phyloP scores from a whole-genome alignment of 2,329 filamentous ascomycete species.

The Calcarisporium arbuscula region DNA sequence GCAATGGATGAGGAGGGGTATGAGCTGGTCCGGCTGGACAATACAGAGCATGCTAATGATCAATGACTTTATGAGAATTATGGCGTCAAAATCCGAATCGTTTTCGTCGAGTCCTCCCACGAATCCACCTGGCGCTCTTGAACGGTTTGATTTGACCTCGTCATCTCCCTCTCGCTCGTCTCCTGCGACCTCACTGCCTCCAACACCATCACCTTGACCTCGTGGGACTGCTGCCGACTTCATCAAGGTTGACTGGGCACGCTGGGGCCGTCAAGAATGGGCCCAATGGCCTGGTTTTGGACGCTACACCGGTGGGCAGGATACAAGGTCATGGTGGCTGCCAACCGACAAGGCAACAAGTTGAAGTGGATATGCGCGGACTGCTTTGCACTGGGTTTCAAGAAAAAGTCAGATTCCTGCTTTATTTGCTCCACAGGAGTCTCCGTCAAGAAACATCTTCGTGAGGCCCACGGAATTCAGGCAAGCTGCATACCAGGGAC shows the following conservation, averaged over 20 bases:
- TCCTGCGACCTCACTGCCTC: not conserved
- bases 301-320: not conserved
- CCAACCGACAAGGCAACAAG: not conserved
- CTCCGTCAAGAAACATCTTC: constrained; percentile 1
- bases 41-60: too few relatives aligned
- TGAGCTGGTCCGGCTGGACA: too few relatives aligned
- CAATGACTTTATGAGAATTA: too few relatives aligned
- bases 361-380: constrained; percentile 1
- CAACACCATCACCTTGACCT: not conserved
- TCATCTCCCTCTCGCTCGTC: not conserved
- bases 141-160: constrained; percentile 1
- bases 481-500: not conserved
- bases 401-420: constrained; percentile 1
- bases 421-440: not conserved
- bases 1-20: too few relatives aligned
- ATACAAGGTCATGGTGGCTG: not conserved
- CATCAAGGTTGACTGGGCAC: constrained; percentile 1
- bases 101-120: not conserved
- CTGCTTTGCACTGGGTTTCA: not conserved
- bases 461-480: constrained; percentile 1
- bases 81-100: too few relatives aligned
- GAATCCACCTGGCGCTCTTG: not conserved
- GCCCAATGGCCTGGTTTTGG: not conserved
- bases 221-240: not conserved
- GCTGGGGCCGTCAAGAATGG: not conserved